phyloP scores from a whole-genome alignment of 1,139 yeast genomes.

The Blastobotrys arbuscula region DNA sequence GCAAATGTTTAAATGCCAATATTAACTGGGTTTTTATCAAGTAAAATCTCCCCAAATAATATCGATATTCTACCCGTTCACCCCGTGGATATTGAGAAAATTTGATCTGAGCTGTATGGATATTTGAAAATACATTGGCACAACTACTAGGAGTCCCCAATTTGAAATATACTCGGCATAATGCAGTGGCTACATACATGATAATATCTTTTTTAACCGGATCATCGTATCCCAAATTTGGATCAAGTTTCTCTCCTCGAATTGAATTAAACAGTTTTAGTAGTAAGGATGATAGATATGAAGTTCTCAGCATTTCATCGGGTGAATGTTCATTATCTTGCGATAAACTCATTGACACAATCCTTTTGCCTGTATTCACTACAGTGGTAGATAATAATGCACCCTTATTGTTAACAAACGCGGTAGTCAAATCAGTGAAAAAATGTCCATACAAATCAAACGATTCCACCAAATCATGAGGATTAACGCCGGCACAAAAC shows the following conservation, averaged over 20 bases:
- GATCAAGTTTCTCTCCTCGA: constrained; percentile 51
- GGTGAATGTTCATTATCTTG: constrained; percentile 41
- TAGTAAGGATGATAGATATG: constrained; percentile 48
- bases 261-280: constrained; percentile 59
- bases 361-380: constrained; percentile 37
- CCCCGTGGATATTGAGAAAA: constrained; percentile 44
- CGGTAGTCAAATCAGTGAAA: constrained; percentile 51
- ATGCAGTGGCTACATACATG: constrained; percentile 48
- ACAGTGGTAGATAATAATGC: constrained; percentile 44
- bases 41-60: constrained; percentile 60
- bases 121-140: constrained; percentile 68
- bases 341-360: constrained; percentile 47
- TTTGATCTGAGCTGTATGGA: constrained; percentile 52
- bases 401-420: constrained; percentile 55
- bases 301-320: constrained; percentile 42
- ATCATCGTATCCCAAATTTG: constrained; percentile 26
- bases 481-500: constrained; percentile 52
- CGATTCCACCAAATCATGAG: constrained; percentile 50
- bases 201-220: constrained; percentile 47
- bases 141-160: constrained; percentile 63
- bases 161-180: constrained; percentile 60
- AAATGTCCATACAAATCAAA: constrained; percentile 54
- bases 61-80: constrained; percentile 62
- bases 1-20: constrained; percentile 52
- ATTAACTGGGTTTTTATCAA: constrained; percentile 54